phyloP scores from a whole-genome alignment of 139 green algal genomes.

The Yamagishiella unicocca region DNA sequence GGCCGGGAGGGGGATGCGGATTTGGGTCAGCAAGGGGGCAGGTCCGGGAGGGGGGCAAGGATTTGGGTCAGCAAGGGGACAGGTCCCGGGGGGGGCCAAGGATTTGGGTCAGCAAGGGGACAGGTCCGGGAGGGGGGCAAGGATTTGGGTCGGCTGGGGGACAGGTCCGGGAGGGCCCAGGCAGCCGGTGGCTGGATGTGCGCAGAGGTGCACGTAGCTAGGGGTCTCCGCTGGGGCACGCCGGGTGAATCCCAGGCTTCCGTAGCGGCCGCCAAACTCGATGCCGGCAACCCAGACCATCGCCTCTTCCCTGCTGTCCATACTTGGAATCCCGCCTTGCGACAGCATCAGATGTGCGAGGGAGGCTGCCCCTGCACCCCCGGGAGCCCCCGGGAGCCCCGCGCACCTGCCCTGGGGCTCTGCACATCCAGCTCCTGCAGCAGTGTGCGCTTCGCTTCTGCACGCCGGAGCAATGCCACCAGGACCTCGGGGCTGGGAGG shows the following conservation, averaged over 20 bases:
- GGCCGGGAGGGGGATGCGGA: neutral
- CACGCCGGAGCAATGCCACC: constrained; percentile 5
- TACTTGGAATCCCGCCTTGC: no score
- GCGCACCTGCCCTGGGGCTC: neutral
- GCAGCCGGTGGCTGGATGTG: no score
- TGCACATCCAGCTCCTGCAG: constrained; percentile 16
- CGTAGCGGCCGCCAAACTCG: no score
- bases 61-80: no score
- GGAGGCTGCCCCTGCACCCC: no score
- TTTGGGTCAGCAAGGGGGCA: neutral
- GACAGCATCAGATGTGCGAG: no score
- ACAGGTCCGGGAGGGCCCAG: no score
- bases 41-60: neutral
- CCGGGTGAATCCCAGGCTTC: neutral
- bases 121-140: neutral
- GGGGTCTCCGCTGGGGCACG: no score
- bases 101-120: neutral
- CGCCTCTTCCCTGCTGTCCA: neutral
- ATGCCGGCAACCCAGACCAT: neutral
- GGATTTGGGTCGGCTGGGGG: neutral
- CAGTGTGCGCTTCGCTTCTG: neutral
- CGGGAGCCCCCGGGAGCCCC: no score
- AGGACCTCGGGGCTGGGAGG: constrained; percentile 32
- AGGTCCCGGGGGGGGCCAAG: no score
- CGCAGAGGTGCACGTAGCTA: no score